Percentiles rank a stretch among this genome's conserved stretches.
Conservation (phyloP, 768 basidiomycete genomes). For the Kwoniella sp. region DNA sequence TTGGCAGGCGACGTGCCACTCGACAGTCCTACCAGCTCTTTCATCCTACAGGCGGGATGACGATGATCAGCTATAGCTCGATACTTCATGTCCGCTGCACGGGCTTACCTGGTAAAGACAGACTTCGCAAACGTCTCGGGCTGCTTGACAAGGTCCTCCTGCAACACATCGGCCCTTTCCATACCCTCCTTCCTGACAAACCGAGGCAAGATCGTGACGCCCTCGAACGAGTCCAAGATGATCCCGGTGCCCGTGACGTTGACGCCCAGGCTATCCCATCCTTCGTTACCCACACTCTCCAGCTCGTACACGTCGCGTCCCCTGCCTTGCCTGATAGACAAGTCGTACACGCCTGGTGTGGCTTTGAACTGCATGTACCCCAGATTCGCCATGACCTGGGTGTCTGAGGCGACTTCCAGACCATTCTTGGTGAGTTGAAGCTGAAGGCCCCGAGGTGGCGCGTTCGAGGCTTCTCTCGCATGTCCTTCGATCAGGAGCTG, state of each 20-base stretch:
- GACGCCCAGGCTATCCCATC: slow-evolving; percentile 75
- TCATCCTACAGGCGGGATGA: slow-evolving; percentile 27
- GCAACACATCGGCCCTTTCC: slow-evolving; percentile 76
- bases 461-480: slow-evolving; percentile 68
- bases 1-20: slow-evolving; percentile 15
- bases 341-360: slow-evolving; percentile 76
- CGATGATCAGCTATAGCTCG: neutral
- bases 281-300: slow-evolving; percentile 81
- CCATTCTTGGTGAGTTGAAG: slow-evolving; percentile 64
- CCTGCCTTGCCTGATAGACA: slow-evolving; percentile 76
- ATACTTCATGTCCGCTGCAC: too few relatives aligned
- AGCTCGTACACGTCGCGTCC: slow-evolving; percentile 74
- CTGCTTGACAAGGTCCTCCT: slow-evolving; percentile 19
- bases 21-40: slow-evolving; percentile 31
- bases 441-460: slow-evolving; percentile 84
- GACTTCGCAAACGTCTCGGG: slow-evolving; percentile 13
- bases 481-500: slow-evolving; percentile 92
- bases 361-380: slow-evolving; percentile 96
- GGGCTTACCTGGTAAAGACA: slow-evolving; percentile 19
- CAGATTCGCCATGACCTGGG: slow-evolving; percentile 86
- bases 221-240: slow-evolving; percentile 82
- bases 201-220: slow-evolving; percentile 79
- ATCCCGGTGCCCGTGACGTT: slow-evolving; percentile 68
- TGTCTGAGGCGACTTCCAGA: slow-evolving; percentile 63
- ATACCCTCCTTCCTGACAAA: slow-evolving; percentile 66